These are phyloP conservation scores for Bimuria novae-zelandiae DNA, from an alignment of 2,329 filamentous ascomycete species.

Conservation along the genomic window DNA sequence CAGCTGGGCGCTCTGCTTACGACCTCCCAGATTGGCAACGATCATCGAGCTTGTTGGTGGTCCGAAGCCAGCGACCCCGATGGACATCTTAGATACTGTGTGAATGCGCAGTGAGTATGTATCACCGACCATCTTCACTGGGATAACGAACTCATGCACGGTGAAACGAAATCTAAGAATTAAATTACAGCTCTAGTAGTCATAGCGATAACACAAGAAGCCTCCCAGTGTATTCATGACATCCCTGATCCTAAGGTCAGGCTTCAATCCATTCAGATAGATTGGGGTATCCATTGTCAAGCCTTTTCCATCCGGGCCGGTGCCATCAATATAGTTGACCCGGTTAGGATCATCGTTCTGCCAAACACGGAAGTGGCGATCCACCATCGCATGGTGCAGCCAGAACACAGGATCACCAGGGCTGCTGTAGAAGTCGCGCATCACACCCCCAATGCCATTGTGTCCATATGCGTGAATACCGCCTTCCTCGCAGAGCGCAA, in stretches of 20 bases:
- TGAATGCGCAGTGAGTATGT: too few species aligned
- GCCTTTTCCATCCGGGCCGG: conserved; percentile 30
- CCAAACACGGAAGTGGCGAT: conserved; percentile 58
- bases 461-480: conserved; percentile 42
- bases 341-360: conserved; percentile 42
- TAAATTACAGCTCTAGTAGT: conserved; percentile 28
- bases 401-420: conserved; percentile 50
- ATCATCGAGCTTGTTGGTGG: too few species aligned
- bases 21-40: too few species aligned
- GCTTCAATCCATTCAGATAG: conserved; percentile 34
- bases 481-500: conserved; percentile 35
- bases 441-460: conserved; percentile 42
- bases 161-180: too few species aligned
- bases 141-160: too few species aligned
- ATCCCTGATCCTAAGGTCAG: conserved; percentile 33
- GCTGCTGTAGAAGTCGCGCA: conserved; percentile 38
- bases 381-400: conserved; percentile 56
- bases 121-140: too few species aligned
- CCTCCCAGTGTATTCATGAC: conserved; percentile 33
- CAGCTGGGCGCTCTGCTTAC: too few species aligned
- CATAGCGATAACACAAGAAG: conserved; percentile 42
- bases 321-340: conserved; percentile 46
- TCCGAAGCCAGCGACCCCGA: too few species aligned
- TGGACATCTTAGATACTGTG: too few species aligned
- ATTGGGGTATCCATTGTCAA: conserved; percentile 36